Evolutionary conservation across 306 rosid species (phyloP).

Genomic region (Vigna trinervia): DNA sequence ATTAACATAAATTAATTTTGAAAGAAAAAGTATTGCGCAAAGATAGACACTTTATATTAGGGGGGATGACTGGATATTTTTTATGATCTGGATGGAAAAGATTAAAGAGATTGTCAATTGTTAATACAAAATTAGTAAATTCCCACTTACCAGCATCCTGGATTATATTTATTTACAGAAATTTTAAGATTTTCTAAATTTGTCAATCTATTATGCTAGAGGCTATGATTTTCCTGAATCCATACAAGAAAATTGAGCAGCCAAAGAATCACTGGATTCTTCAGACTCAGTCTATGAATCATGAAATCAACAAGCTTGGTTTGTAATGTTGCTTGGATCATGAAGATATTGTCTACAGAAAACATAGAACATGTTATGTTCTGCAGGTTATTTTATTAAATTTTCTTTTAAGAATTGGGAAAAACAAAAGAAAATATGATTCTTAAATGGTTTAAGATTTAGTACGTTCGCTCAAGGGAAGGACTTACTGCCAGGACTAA

Average conservation of each 20-base stretch:
- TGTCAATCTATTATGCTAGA: background rate
- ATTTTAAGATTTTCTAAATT: background rate
- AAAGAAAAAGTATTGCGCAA: background rate
- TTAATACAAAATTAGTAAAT: background rate
- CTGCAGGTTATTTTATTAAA: background rate
- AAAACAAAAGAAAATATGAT: background rate
- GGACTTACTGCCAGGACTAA: background rate
- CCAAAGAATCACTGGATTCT: background rate
- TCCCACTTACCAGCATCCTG: background rate
- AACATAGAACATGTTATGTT: background rate
- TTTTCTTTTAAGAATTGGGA: background rate
- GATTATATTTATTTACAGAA: background rate
- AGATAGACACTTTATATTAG: background rate
- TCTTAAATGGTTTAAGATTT: background rate
- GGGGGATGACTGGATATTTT: background rate
- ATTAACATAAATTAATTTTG: background rate
- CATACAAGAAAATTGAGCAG: background rate
- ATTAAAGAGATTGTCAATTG: background rate
- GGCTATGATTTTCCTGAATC: background rate
- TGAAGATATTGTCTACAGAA: background rate
- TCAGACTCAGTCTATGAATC: background rate
- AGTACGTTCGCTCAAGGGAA: background rate
- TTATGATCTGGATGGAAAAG: slow-evolving; percentile 1
- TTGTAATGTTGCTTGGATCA: background rate
- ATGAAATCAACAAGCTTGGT: background rate